Conservation (phyloP, 2,329 filamentous ascomycete species). For the Scytalidium sp. region DNA sequence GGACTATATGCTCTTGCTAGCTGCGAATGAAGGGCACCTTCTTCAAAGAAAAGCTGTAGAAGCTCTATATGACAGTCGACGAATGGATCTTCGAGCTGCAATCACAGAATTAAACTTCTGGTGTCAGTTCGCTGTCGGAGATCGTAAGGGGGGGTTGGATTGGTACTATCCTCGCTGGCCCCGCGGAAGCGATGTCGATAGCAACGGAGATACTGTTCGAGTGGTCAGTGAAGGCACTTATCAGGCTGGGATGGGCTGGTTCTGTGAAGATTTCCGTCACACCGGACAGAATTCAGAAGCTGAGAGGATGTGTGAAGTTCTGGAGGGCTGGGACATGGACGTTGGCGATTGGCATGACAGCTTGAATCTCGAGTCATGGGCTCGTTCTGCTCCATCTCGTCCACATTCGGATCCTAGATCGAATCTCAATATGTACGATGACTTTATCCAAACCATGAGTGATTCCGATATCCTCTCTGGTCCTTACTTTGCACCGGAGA, state of each 20-base stretch:
- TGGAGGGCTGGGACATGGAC: constrained; percentile 66
- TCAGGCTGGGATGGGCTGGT: constrained; percentile 71
- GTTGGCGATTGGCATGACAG: constrained; percentile 53
- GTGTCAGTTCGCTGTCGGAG: constrained; percentile 95
- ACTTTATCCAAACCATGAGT: constrained; percentile 59
- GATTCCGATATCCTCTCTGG: constrained; percentile 55
- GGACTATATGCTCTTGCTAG: constrained; percentile 78
- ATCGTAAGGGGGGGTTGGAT: constrained; percentile 80
- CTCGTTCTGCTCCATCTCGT: constrained; percentile 21
- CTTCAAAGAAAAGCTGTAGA: constrained; percentile 65
- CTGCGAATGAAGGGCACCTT: constrained; percentile 85
- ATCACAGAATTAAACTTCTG: constrained; percentile 88
- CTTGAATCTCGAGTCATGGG: constrained; percentile 37
- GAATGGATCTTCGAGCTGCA: constrained; percentile 73
- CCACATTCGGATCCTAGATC: constrained; percentile 21
- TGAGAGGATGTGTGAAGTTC: constrained; percentile 61
- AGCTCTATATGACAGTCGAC: constrained; percentile 66
- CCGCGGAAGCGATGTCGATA: constrained; percentile 65
- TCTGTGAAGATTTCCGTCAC: constrained; percentile 57
- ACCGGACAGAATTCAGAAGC: constrained; percentile 48
- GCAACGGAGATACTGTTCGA: constrained; percentile 64
- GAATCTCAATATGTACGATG: constrained; percentile 48
- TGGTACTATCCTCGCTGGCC: constrained; percentile 86
- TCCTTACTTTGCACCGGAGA: constrained; percentile 18
- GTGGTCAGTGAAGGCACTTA: constrained; percentile 84